phyloP scores from a whole-genome alignment of 306 rosid genomes.

The Amphicarpaea edgeworthii region DNA sequence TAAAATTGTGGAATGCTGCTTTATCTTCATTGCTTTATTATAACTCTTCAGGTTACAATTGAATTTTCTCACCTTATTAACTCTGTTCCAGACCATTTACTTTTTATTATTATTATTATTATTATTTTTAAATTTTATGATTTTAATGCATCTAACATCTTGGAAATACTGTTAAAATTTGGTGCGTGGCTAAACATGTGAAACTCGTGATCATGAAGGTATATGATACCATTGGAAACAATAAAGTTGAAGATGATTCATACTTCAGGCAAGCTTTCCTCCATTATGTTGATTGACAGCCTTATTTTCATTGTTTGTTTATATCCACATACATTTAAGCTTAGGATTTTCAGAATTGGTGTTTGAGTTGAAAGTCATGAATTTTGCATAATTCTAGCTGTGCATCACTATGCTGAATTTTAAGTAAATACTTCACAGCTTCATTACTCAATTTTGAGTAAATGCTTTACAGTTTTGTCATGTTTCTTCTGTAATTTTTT shows the following conservation, averaged over 20 bases:
- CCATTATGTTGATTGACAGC: conserved; percentile 31
- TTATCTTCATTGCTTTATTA: conserved; percentile 46
- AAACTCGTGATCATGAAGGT: conserved; percentile 68
- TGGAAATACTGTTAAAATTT: conserved; percentile 40
- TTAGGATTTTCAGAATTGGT: conserved; percentile 35
- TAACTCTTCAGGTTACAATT: conserved; percentile 44
- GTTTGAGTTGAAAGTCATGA: conserved; percentile 1
- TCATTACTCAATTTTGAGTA: conserved; percentile 14
- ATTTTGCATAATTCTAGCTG: conserved; percentile 35
- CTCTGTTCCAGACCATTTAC: conserved; percentile 36
- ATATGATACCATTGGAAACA: conserved; percentile 92
- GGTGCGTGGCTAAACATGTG: conserved; percentile 46
- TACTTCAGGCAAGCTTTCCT: conserved; percentile 58
- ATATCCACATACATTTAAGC: conserved; percentile 22
- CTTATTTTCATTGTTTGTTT: conserved; percentile 36
- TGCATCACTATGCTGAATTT: conserved; percentile 30
- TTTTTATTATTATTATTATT: conserved; percentile 26
- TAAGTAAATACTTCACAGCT: conserved; percentile 29
- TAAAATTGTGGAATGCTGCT: conserved; percentile 48
- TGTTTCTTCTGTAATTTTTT: conserved; percentile 33
- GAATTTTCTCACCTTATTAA: conserved; percentile 43
- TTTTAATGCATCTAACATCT: conserved; percentile 31
- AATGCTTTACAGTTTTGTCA: conserved; percentile 30
- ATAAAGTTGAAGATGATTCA: conserved; percentile 79
- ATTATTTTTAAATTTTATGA: conserved; percentile 6